Evolutionary conservation across 768 basidiomycete species (phyloP).

Genomic region (Floccularia luteovirens): DNA sequence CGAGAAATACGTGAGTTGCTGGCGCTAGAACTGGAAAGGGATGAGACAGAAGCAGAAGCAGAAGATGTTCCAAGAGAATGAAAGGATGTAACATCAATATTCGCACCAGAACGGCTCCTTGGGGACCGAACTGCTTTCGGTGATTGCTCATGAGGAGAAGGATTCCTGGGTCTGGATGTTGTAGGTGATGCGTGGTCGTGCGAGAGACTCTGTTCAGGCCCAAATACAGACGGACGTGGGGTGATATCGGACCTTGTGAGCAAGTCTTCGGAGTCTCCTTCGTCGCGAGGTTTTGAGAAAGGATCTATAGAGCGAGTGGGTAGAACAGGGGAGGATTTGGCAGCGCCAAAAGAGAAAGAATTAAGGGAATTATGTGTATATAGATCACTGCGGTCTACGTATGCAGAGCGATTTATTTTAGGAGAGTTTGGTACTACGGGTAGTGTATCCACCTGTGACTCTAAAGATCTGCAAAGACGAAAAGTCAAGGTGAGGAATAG

Average conservation of each 20-base stretch:
- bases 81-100: constrained; percentile 35
- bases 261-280: constrained; percentile 29
- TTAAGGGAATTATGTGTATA: constrained; percentile 37
- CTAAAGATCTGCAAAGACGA: no score
- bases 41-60: constrained; percentile 37
- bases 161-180: no score
- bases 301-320: constrained; percentile 26
- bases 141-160: constrained; percentile 8
- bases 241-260: constrained; percentile 32
- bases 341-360: constrained; percentile 41
- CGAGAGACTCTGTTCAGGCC: constrained; percentile 20
- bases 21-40: constrained; percentile 24
- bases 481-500: no score
- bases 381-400: constrained; percentile 18
- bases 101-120: constrained; percentile 9
- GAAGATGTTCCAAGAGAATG: constrained; percentile 43
- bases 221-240: constrained; percentile 41
- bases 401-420: constrained; percentile 6
- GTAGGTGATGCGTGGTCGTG: constrained; percentile 9
- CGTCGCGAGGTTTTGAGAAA: constrained; percentile 21
- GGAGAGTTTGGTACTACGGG: constrained; percentile 1
- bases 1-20: constrained; percentile 8
- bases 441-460: no score
- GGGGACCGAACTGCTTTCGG: constrained; percentile 4
- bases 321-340: constrained; percentile 20